A percentile compares a stretch with the other conserved stretches of the same genome.
These are phyloP conservation scores for Santalum album DNA, from an alignment of 164 flowering plant genomes.

Conservation along the genomic window DNA sequence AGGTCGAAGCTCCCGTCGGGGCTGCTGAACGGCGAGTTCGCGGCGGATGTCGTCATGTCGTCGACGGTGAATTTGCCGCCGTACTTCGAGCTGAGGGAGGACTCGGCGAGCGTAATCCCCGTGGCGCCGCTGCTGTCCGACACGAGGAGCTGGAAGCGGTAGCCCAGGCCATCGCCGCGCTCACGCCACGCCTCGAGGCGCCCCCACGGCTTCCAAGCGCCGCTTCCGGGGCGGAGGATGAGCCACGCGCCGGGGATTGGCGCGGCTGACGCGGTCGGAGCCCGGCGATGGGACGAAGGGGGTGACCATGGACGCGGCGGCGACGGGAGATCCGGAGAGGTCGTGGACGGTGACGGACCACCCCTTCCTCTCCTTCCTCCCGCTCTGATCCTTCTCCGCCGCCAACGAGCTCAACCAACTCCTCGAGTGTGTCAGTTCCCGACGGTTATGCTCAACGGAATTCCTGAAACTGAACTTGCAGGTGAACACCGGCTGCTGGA, in stretches of 20 bases:
- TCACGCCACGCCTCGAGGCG: constrained; percentile 69
- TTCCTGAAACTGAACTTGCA: constrained; percentile 52
- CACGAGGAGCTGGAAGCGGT: constrained; percentile 41
- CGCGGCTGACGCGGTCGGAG: constrained; percentile 38
- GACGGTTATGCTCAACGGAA: constrained; percentile 21
- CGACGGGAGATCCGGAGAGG: constrained; percentile 62
- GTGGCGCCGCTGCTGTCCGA: constrained; percentile 10
- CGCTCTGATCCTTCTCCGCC: constrained; percentile 6
- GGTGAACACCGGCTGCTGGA: constrained; percentile 52
- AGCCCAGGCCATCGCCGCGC: constrained; percentile 26
- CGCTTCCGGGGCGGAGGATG: constrained; percentile 43
- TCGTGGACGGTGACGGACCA: constrained; percentile 74
- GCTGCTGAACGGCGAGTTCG: constrained; percentile 27
- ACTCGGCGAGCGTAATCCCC: constrained; percentile 22
- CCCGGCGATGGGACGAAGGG: constrained; percentile 64
- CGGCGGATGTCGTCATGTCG: constrained; percentile 16
- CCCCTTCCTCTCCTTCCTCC: constrained; percentile 52
- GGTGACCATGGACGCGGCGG: constrained; percentile 63
- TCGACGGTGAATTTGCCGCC: constrained; percentile 45
- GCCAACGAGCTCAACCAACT: constrained; percentile 19
- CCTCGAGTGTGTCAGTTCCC: constrained; percentile 28
- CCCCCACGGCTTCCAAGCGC: constrained; percentile 69
- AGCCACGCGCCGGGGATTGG: constrained; percentile 69
- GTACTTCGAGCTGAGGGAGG: constrained; percentile 18
- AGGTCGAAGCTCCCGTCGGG: constrained; percentile 37